These are phyloP conservation scores for Mycotypha africana DNA, from an alignment of 371 early-diverging fungal genomes.

Conservation along the genomic window DNA sequence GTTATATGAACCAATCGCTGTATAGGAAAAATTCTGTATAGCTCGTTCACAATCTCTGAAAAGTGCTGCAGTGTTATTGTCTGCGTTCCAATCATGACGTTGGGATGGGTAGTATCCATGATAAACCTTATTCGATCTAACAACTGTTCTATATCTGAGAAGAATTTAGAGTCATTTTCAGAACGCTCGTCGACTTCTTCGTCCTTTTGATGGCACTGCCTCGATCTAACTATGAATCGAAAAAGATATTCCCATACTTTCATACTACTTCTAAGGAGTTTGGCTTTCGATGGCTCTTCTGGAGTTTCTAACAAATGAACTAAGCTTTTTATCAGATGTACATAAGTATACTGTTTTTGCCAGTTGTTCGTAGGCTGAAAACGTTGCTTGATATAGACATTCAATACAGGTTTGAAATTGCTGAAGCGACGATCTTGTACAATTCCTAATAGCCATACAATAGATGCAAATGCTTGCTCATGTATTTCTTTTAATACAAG, in stretches of 20 bases:
- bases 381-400: constrained; percentile 57
- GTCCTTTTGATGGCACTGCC: constrained; percentile 31
- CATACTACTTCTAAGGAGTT: constrained; percentile 55
- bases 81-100: constrained; percentile 59
- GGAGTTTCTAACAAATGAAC: constrained; percentile 39
- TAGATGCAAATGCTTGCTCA: constrained; percentile 45
- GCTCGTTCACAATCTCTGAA: constrained; percentile 49
- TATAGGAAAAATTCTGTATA: constrained; percentile 43
- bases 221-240: constrained; percentile 50
- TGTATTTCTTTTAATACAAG: constrained; percentile 7
- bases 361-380: constrained; percentile 14
- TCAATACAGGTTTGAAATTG: constrained; percentile 56
- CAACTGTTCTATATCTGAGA: constrained; percentile 30
- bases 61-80: constrained; percentile 64
- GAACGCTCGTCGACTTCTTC: constrained; percentile 27
- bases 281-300: constrained; percentile 37
- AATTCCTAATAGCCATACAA: constrained; percentile 55
- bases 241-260: constrained; percentile 68
- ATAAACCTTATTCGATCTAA: constrained; percentile 38
- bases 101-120: constrained; percentile 51
- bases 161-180: constrained; percentile 32
- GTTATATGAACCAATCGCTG: constrained; percentile 46
- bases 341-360: constrained; percentile 17
- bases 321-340: constrained; percentile 44
- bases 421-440: constrained; percentile 64